Conservation (phyloP, 2,329 filamentous ascomycete species). For the Didymella sp. region DNA sequence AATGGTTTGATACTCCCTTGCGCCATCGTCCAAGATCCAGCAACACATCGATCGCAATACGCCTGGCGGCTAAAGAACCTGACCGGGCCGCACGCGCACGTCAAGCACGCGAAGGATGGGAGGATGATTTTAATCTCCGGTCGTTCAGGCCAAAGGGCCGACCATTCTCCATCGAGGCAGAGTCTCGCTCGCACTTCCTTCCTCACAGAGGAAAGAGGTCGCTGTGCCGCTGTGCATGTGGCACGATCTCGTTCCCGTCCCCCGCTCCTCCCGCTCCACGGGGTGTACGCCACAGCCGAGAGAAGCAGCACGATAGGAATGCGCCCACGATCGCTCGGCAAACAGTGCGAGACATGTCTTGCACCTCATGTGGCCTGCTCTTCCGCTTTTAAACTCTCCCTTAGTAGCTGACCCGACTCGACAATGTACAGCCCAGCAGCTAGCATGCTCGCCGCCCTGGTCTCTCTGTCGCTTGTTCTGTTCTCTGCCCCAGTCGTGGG, state of each 20-base stretch:
- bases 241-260: background rate
- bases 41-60: background rate
- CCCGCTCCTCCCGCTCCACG: constrained; percentile 11
- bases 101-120: constrained; percentile 2
- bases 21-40: background rate
- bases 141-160: background rate
- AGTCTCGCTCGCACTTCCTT: background rate
- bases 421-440: background rate
- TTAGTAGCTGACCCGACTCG: background rate
- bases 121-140: background rate
- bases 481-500: constrained; percentile 2
- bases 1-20: background rate
- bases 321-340: background rate
- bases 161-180: constrained; percentile 3
- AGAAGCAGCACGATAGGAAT: constrained; percentile 3
- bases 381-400: background rate
- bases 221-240: background rate
- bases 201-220: background rate
- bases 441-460: constrained; percentile 11
- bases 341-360: constrained; percentile 3
- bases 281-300: background rate
- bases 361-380: background rate
- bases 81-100: background rate
- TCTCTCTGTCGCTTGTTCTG: constrained; percentile 11
- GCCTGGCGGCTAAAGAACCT: background rate